Percentiles rank a stretch among this genome's conserved stretches.
Conservation (phyloP, 2,329 filamentous ascomycete genomes). For the Blumeria graminis region DNA sequence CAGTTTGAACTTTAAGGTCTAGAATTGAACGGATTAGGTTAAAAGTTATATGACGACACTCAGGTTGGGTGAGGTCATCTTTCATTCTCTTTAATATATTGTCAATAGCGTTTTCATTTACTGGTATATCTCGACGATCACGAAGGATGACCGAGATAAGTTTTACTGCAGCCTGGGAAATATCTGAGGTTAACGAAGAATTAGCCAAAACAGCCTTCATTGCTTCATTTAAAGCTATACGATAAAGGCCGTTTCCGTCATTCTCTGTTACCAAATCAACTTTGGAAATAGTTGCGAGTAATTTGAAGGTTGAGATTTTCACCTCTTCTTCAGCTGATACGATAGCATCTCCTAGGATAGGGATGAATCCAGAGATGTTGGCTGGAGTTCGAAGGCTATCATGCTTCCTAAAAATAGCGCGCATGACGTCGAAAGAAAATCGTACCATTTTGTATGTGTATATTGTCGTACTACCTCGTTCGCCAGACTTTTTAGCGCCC, state of each 20-base stretch:
- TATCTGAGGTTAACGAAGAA: conserved; percentile 55
- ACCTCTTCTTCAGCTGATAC: conserved; percentile 76
- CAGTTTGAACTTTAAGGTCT: conserved; percentile 62
- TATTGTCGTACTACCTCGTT: conserved; percentile 47
- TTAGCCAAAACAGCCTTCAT: conserved; percentile 57
- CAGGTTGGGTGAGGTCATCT: conserved; percentile 75
- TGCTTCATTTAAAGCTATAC: conserved; percentile 67
- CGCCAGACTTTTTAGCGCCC: conserved; percentile 48
- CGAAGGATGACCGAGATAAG: conserved; percentile 65
- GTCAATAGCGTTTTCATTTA: conserved; percentile 65
- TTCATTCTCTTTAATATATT: conserved; percentile 62
- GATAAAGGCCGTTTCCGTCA: conserved; percentile 32
- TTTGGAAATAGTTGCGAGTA: conserved; percentile 68
- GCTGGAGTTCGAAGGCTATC: conserved; percentile 53
- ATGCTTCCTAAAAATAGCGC: conserved; percentile 68
- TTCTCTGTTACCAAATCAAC: conserved; percentile 52
- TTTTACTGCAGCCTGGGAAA: conserved; percentile 73
- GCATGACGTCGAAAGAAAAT: conserved; percentile 70
- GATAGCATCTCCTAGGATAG: conserved; percentile 69
- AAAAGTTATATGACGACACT: conserved; percentile 81
- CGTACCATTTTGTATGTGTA: conserved; percentile 70
- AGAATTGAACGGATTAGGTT: conserved; percentile 79
- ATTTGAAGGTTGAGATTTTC: conserved; percentile 62
- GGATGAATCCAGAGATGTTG: conserved; percentile 69
- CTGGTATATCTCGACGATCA: conserved; percentile 47